Evolutionary conservation across 495 filamentous ascomycete genomes (phyloP).

Genomic region (Neurospora hispaniola): DNA sequence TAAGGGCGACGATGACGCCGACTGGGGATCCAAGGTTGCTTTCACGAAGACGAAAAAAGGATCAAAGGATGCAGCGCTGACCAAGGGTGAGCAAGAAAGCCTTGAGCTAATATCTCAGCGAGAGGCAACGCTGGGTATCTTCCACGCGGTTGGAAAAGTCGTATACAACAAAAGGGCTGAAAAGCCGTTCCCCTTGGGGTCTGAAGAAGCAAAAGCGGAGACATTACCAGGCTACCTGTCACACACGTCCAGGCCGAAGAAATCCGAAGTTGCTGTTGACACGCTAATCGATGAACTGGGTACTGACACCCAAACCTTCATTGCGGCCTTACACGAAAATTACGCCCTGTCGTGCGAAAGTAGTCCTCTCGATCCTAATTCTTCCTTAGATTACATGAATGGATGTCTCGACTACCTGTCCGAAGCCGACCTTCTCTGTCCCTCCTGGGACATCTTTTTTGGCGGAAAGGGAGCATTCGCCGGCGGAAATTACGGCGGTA

Average conservation of each 20-base stretch:
- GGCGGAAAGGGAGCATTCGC: conserved; percentile 30
- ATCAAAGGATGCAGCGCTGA: conserved; percentile 45
- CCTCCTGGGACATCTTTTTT: conserved; percentile 47
- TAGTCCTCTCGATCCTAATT: conserved; percentile 32
- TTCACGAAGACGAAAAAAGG: conserved; percentile 52
- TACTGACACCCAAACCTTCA: conserved; percentile 78
- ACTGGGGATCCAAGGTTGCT: conserved; percentile 56
- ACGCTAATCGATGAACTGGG: conserved; percentile 78
- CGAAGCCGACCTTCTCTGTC: conserved; percentile 71
- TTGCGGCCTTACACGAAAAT: conserved; percentile 92
- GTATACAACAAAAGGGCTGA: conserved; percentile 82
- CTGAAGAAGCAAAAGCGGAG: conserved; percentile 30
- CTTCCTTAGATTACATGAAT: conserved; percentile 54
- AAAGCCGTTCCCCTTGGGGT: conserved; percentile 14
- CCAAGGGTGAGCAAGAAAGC: conserved; percentile 60
- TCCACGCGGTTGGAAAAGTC: conserved; percentile 92
- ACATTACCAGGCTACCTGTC: conserved; percentile 50
- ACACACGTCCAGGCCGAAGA: conserved; percentile 49
- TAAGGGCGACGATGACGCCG: conserved; percentile 51
- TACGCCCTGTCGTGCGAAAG: conserved; percentile 71
- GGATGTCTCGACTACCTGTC: conserved; percentile 76
- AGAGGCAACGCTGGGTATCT: conserved; percentile 80
- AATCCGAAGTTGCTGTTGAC: conserved; percentile 61
- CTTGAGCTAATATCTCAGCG: conserved; percentile 69
- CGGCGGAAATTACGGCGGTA: conserved; percentile 31